Evolutionary conservation across 2,329 filamentous ascomycete genomes (phyloP).

Genomic region (Neonectria punicea): DNA sequence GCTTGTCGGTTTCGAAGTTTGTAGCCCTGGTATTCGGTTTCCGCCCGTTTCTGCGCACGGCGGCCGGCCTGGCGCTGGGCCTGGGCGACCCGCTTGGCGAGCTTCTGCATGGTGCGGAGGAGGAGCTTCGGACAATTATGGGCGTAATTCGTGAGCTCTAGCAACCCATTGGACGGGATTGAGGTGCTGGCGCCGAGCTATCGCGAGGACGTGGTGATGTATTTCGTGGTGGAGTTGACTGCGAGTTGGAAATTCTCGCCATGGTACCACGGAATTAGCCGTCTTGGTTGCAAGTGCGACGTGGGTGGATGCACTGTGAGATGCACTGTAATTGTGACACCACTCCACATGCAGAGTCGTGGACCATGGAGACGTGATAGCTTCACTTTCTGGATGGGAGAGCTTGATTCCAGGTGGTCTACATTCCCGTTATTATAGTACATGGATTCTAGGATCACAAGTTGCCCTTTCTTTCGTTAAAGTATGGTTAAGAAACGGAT

Average conservation of each 20-base stretch:
- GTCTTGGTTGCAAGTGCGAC: conserved; percentile 20
- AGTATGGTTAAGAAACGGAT: background rate
- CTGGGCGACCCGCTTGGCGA: conserved; percentile 72
- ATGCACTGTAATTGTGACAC: conserved; percentile 6
- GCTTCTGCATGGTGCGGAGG: conserved; percentile 70
- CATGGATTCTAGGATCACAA: background rate
- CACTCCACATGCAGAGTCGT: background rate
- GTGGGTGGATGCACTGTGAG: conserved; percentile 21
- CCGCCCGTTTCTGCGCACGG: conserved; percentile 53
- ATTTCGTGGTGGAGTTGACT: conserved; percentile 41
- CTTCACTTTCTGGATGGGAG: conserved; percentile 7
- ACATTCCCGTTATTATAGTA: background rate
- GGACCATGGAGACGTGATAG: conserved; percentile 1
- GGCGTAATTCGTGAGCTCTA: conserved; percentile 34
- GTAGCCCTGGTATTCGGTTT: conserved; percentile 45
- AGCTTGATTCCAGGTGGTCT: too few species aligned
- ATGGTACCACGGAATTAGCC: conserved; percentile 35
- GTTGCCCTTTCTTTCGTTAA: too few species aligned
- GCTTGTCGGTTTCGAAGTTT: conserved; percentile 47
- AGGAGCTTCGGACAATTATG: conserved; percentile 22
- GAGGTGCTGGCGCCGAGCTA: conserved; percentile 38
- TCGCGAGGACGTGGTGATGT: conserved; percentile 37
- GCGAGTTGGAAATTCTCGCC: conserved; percentile 43
- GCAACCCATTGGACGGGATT: conserved; percentile 40
- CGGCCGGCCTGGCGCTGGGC: conserved; percentile 72